Percentiles rank a stretch among this genome's conserved stretches.
phyloP scores from a whole-genome alignment of 345 rosid species.

The Clausena lansium region DNA sequence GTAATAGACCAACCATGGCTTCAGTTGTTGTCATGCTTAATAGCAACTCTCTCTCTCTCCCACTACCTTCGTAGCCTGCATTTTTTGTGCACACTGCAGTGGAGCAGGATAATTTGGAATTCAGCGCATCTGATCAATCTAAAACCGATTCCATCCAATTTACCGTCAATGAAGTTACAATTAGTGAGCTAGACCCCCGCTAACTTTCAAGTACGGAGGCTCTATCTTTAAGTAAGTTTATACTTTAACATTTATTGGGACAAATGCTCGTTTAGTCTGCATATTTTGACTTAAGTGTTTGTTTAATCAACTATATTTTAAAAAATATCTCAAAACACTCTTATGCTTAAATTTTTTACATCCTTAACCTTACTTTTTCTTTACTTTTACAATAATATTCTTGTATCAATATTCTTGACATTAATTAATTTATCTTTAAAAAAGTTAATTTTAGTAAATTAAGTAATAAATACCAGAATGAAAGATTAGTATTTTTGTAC shows the following conservation, averaged over 20 bases:
- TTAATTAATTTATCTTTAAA: too few species aligned
- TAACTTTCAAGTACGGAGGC: background rate
- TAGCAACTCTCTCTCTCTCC: constrained; percentile 38
- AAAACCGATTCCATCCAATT: background rate
- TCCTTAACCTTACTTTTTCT: too few species aligned
- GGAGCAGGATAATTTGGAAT: constrained; percentile 5
- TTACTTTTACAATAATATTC: too few species aligned
- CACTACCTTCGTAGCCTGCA: constrained; percentile 41
- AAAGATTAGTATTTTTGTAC: too few species aligned
- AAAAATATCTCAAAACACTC: too few species aligned
- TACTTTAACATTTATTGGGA: background rate
- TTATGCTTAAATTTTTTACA: too few species aligned
- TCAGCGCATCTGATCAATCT: background rate
- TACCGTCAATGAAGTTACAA: constrained; percentile 13
- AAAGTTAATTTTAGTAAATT: too few species aligned
- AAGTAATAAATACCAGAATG: too few species aligned
- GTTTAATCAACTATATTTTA: too few species aligned
- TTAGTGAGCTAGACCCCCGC: constrained; percentile 21
- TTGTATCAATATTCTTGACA: too few species aligned
- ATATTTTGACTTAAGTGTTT: too few species aligned
- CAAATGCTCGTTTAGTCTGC: too few species aligned
- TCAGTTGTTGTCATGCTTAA: constrained; percentile 44
- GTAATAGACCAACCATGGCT: constrained; percentile 51
- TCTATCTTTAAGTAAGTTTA: background rate
- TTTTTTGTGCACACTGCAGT: constrained; percentile 23